Conservation (phyloP, 140 eudicot species). For the Flaveria floridana region DNA sequence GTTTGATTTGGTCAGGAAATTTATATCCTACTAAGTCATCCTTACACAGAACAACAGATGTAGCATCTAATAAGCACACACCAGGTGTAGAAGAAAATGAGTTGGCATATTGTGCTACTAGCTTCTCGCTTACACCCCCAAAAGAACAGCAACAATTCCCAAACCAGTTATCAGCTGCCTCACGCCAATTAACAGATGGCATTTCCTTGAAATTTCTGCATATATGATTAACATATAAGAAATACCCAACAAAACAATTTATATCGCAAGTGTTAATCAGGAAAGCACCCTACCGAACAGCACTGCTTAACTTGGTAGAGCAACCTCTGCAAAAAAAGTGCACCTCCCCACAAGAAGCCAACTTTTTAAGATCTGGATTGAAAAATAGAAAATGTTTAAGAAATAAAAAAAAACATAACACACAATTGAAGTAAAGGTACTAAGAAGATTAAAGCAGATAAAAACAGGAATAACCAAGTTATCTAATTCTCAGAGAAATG, state of each 20-base stretch:
- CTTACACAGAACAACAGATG: conserved; percentile 65
- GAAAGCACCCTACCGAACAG: conserved; percentile 51
- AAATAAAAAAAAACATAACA: neutral
- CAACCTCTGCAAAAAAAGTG: conserved; percentile 79
- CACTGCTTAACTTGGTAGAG: conserved; percentile 57
- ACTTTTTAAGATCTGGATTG: conserved; percentile 53
- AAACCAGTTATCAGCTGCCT: conserved; percentile 97
- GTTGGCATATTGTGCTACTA: conserved; percentile 63
- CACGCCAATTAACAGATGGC: conserved; percentile 96
- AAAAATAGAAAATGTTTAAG: neutral
- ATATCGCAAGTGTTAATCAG: neutral
- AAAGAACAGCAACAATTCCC: conserved; percentile 95
- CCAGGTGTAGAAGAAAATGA: conserved; percentile 57
- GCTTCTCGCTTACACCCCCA: conserved; percentile 80
- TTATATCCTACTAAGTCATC: conserved; percentile 60
- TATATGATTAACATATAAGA: conserved; percentile 17
- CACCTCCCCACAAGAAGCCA: conserved; percentile 61
- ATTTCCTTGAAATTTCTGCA: conserved; percentile 72
- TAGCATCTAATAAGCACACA: conserved; percentile 52
- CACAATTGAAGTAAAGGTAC: conserved; percentile 7
- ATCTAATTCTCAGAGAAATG: neutral
- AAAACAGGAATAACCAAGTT: conserved; percentile 2
- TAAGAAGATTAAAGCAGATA: conserved; percentile 11
- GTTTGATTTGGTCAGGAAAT: conserved; percentile 27
- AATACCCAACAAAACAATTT: conserved; percentile 6